Evolutionary conservation across 139 green algal species (phyloP).

Genomic region (Chlorella vulgaris): DNA sequence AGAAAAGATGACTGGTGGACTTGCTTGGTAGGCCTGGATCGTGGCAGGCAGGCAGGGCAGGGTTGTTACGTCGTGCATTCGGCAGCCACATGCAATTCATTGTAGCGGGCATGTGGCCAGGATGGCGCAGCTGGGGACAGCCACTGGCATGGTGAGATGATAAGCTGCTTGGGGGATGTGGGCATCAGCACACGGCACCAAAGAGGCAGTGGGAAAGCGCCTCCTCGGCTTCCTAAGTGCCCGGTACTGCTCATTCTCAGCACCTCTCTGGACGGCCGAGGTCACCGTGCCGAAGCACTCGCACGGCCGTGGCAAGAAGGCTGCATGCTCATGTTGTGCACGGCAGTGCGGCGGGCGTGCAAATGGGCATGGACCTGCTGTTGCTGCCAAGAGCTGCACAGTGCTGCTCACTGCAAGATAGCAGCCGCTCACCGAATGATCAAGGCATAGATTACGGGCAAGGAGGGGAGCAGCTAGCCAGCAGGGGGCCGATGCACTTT

Average conservation of each 20-base stretch:
- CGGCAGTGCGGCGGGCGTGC: background rate
- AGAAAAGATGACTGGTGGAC: too few species aligned
- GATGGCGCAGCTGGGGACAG: too few species aligned
- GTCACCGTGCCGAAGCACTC: constrained; percentile 25
- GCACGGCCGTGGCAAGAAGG: constrained; percentile 38
- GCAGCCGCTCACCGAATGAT: too few species aligned
- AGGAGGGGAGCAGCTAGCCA: background rate
- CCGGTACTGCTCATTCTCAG: constrained; percentile 34
- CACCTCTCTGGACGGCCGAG: constrained; percentile 34
- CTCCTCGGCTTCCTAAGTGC: constrained; percentile 41
- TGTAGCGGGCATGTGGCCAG: too few species aligned
- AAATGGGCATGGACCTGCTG: too few species aligned
- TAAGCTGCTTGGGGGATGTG: background rate
- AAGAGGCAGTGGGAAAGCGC: constrained; percentile 17
- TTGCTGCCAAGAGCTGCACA: background rate
- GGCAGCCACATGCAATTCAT: too few species aligned
- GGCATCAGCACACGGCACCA: constrained; percentile 40
- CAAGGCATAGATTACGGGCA: too few species aligned
- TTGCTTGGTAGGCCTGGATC: too few species aligned
- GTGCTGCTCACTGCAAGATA: background rate
- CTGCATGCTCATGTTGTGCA: background rate
- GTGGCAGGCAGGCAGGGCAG: too few species aligned
- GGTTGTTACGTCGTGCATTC: too few species aligned
- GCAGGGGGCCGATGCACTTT: background rate
- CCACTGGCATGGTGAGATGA: too few species aligned